Percentiles rank a stretch among this genome's conserved stretches.
Evolutionary conservation across 2,329 filamentous ascomycete genomes (phyloP).

Genomic region (Fusarium protoensiforme): DNA sequence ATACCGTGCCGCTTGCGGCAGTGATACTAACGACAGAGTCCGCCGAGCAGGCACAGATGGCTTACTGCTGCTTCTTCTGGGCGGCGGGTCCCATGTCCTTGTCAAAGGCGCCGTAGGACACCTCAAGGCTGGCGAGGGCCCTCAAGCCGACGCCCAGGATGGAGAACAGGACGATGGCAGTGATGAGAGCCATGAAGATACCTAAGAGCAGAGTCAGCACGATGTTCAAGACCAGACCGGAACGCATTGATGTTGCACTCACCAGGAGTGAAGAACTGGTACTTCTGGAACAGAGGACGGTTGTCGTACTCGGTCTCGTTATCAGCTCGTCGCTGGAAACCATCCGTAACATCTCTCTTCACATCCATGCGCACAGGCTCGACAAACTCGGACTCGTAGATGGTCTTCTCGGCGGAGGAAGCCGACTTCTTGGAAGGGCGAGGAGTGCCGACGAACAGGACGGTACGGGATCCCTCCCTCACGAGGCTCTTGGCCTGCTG

Average conservation of each 20-base stretch:
- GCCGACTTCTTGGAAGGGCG: slow-evolving; percentile 11
- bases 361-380: slow-evolving; percentile 76
- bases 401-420: slow-evolving; percentile 47
- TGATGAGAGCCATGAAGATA: slow-evolving; percentile 87
- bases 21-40: slow-evolving; percentile 22
- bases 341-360: slow-evolving; percentile 66
- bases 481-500: slow-evolving; percentile 19
- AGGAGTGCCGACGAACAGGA: slow-evolving; percentile 79
- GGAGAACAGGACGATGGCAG: slow-evolving; percentile 75
- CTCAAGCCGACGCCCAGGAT: slow-evolving; percentile 84
- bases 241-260: slow-evolving; percentile 18
- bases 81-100: slow-evolving; percentile 93
- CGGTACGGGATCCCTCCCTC: slow-evolving; percentile 68
- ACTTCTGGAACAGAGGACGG: slow-evolving; percentile 83
- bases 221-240: not conserved
- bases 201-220: slow-evolving; percentile 60
- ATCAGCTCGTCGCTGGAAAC: slow-evolving; percentile 47
- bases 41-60: slow-evolving; percentile 9
- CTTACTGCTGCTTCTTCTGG: slow-evolving; percentile 76
- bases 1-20: slow-evolving; percentile 18
- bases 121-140: slow-evolving; percentile 83
- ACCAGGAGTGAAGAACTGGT: slow-evolving; percentile 94
- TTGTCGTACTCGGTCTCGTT: slow-evolving; percentile 55
- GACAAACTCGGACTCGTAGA: slow-evolving; percentile 74
- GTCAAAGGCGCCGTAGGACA: slow-evolving; percentile 94